Conservation (phyloP, 768 basidiomycete species). For the Kondoa subrosea region DNA sequence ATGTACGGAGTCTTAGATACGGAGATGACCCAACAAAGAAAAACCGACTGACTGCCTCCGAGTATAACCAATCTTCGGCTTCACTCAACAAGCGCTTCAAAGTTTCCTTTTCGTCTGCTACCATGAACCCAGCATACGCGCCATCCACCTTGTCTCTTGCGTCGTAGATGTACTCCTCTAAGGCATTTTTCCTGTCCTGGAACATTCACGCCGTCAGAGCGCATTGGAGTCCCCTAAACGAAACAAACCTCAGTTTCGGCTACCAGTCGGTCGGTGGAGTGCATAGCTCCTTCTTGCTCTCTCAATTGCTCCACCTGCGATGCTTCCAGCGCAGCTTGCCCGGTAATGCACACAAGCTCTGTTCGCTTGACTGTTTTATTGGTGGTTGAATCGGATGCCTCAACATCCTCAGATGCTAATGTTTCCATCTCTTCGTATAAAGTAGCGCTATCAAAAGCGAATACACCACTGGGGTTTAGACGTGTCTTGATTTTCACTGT, state of each 20-base stretch:
- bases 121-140: constrained; percentile 59
- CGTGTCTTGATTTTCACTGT: constrained; percentile 81
- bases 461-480: constrained; percentile 65
- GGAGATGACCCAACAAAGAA: not conserved
- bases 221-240: too few relatives aligned
- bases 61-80: constrained; percentile 93
- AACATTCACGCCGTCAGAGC: too few relatives aligned
- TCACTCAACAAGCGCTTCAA: constrained; percentile 53
- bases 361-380: constrained; percentile 63
- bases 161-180: constrained; percentile 73
- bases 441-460: constrained; percentile 74
- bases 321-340: constrained; percentile 50
- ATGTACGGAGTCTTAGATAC: not conserved
- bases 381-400: constrained; percentile 39
- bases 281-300: constrained; percentile 78
- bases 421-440: constrained; percentile 53
- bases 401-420: constrained; percentile 29
- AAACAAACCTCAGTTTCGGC: constrained; percentile 78
- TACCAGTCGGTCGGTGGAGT: constrained; percentile 82
- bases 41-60: constrained; percentile 44
- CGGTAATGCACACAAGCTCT: constrained; percentile 57
- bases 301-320: constrained; percentile 46
- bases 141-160: constrained; percentile 81
- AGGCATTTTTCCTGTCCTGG: constrained; percentile 91
- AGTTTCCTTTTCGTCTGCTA: constrained; percentile 56